A percentile compares a stretch with the other conserved stretches of the same genome.
Conservation (phyloP, 768 basidiomycete species). For the Lactarius hengduanensis region DNA sequence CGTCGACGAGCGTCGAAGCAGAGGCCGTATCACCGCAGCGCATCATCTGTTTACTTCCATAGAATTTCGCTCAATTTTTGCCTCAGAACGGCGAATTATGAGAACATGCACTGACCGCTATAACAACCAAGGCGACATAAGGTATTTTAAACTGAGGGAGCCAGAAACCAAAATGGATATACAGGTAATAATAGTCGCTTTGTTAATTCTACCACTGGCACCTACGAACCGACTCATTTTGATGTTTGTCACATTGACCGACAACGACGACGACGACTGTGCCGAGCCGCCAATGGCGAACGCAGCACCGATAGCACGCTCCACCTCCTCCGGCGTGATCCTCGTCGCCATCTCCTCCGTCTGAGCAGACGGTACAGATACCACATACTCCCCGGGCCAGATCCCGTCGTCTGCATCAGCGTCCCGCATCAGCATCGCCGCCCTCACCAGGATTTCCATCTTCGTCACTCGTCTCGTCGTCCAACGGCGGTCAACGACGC, state of each 20-base stretch:
- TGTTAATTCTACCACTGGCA: too few relatives aligned
- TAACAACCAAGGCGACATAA: too few relatives aligned
- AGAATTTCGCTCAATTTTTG: too few relatives aligned
- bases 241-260: too few relatives aligned
- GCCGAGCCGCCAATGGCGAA: background rate
- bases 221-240: too few relatives aligned
- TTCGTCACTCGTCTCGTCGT: background rate
- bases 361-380: background rate
- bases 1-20: background rate
- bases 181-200: too few relatives aligned
- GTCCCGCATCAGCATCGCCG: background rate
- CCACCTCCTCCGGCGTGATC: background rate
- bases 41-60: too few relatives aligned
- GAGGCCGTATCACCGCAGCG: too few relatives aligned
- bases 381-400: conserved; percentile 13
- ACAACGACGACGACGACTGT: too few relatives aligned
- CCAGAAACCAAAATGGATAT: background rate
- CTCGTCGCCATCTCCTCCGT: background rate
- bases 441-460: background rate
- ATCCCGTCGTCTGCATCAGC: background rate
- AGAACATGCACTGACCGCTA: too few relatives aligned
- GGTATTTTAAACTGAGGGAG: too few relatives aligned
- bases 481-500: background rate
- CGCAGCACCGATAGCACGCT: conserved; percentile 17
- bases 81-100: too few relatives aligned